Conservation (phyloP, 257 asterid species). For the Solanum appendiculatum region DNA sequence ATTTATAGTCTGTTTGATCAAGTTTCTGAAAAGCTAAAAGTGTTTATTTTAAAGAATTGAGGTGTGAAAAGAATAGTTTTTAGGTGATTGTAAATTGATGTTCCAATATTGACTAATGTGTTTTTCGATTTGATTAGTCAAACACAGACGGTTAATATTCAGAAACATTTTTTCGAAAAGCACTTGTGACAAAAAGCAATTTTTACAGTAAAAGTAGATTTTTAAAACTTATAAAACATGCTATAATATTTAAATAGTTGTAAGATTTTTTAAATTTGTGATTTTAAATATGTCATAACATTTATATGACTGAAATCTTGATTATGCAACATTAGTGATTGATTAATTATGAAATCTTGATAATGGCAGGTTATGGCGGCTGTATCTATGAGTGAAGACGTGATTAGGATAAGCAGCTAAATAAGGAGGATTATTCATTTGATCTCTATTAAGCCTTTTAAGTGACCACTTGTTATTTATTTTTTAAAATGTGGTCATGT, state of each 20-base stretch:
- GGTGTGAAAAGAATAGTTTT: no score
- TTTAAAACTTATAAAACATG: neutral
- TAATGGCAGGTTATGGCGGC: constrained; percentile 43
- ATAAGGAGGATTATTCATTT: neutral
- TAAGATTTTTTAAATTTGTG: no score
- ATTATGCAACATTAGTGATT: neutral
- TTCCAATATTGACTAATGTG: no score
- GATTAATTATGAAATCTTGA: neutral
- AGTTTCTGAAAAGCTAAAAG: neutral
- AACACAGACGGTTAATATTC: accelerated
- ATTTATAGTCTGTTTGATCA: neutral
- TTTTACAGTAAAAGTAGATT: neutral
- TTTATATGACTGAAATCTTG: accelerated
- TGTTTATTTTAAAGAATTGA: neutral
- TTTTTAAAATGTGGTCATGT: neutral
- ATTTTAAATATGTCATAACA: no score
- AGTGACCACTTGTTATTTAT: neutral
- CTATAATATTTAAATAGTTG: accelerated
- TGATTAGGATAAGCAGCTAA: neutral
- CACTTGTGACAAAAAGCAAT: neutral
- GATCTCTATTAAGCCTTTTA: neutral
- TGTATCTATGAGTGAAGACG: constrained; percentile 18
- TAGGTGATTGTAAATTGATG: neutral
- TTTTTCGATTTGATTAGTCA: neutral
- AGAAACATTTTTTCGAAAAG: neutral